Evolutionary conservation across 2,329 filamentous ascomycete species (phyloP), one percentile per base, ranked within the genome.

Genomic region (Lachnellula cervina): DNA sequence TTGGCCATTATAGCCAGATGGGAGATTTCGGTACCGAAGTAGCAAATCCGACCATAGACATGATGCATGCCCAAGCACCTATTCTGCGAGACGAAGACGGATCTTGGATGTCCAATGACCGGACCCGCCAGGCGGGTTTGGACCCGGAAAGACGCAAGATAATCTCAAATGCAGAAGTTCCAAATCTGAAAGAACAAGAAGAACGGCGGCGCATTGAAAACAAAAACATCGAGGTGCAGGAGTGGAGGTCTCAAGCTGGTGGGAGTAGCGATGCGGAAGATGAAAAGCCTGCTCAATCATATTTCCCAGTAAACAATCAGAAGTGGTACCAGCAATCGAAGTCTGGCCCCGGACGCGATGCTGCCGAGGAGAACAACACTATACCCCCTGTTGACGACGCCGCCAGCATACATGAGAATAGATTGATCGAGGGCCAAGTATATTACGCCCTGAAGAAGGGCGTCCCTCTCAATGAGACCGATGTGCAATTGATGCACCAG

Each of bases 161-260:
- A 2, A 47, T 68, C 19, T 46, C 52, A 16, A 51, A 64, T 48
- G 50, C 51, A 6, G 62, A 66, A 48, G 54, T 69, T 2, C 64
- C 60, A 7, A 68, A 54, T 43, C 54, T 72, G 13, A 70, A 68
- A 46, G 66, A 73, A 32, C 63, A 68, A 57, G 66, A 68, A 49
- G 57, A 67, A 28, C 56, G 59, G 40, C 59, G 63, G 13, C 59
- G 62, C n/a, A 58, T 68, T 9, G 56, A 67, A 9, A 53, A 56
- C 21, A 71, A 69, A 51, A 70, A 69, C 34, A 57, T 51, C 17
- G 66, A 71, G 50, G 66, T 73, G 11, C 55, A 68, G 25, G 65
- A 69, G 45, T 72, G 71, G 70, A 61, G 65, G 44, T 66, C 61
- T 16, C 61, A 63, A 54, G 57, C 63, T 48, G 51, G 60, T 19